Percentiles rank a stretch among this genome's conserved stretches.
phyloP scores from a whole-genome alignment of 139 green algal genomes.

The Trebouxia sp. region DNA sequence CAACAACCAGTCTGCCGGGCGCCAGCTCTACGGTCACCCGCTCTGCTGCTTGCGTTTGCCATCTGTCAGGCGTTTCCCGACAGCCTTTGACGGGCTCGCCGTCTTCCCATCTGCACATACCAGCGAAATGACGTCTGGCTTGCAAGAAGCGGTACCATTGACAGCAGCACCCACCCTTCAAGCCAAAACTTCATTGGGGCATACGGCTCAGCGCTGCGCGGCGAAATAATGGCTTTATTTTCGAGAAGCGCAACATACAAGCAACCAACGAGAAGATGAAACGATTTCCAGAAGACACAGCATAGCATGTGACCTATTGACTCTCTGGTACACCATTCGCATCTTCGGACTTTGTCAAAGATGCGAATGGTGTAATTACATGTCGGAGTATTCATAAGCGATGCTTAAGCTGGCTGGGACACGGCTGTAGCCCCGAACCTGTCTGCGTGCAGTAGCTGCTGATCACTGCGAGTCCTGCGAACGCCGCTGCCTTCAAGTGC shows the following conservation, averaged over 20 bases:
- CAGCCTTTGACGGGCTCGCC: slow-evolving; percentile 33
- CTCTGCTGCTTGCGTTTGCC: slow-evolving; percentile 54
- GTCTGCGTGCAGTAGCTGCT: too few relatives aligned
- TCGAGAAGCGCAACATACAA: neutral
- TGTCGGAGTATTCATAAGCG: too few relatives aligned
- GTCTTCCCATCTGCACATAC: slow-evolving; percentile 46
- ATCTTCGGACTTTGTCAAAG: too few relatives aligned
- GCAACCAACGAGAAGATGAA: neutral
- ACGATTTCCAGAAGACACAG: neutral
- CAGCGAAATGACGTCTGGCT: neutral
- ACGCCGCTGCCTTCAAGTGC: too few relatives aligned
- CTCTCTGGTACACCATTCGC: too few relatives aligned
- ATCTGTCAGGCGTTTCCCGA: slow-evolving; percentile 36
- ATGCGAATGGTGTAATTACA: too few relatives aligned
- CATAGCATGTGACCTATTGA: neutral
- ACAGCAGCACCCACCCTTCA: slow-evolving; percentile 16
- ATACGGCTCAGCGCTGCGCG: too few relatives aligned
- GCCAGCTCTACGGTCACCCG: slow-evolving; percentile 38
- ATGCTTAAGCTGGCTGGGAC: too few relatives aligned
- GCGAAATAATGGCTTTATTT: too few relatives aligned
- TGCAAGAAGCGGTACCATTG: neutral
- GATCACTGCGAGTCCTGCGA: too few relatives aligned
- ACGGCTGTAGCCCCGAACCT: too few relatives aligned
- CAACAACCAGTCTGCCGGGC: neutral
- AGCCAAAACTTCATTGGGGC: slow-evolving; percentile 25